Evolutionary conservation across 345 rosid species (phyloP).

Genomic region (Capsella bursapastoris): DNA sequence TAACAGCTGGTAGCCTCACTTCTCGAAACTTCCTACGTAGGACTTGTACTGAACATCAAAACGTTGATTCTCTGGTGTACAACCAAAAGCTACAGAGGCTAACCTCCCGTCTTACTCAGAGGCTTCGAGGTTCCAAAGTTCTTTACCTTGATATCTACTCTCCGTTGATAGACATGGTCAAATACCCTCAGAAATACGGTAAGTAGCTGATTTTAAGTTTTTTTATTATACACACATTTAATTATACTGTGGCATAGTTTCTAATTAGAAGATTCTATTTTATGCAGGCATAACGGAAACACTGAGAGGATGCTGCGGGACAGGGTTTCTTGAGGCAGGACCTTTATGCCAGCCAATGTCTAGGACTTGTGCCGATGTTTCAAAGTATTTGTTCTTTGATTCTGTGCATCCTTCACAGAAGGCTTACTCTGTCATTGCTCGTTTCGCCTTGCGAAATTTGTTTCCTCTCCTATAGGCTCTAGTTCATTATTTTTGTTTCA

Average conservation of each 20-base stretch:
- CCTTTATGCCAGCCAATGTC: conserved; percentile 34
- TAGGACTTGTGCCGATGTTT: conserved; percentile 31
- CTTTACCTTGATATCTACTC: conserved; percentile 43
- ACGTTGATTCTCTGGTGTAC: conserved; percentile 39
- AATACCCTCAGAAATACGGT: conserved; percentile 40
- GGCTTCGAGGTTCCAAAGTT: conserved; percentile 34
- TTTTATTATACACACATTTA: not conserved
- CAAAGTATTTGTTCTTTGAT: conserved; percentile 46
- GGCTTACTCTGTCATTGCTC: conserved; percentile 44
- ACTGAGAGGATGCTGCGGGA: conserved; percentile 48
- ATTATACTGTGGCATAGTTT: not conserved
- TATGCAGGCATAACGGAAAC: conserved; percentile 42
- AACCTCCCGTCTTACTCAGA: conserved; percentile 18
- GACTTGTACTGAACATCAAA: conserved; percentile 30
- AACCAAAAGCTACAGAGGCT: conserved; percentile 39
- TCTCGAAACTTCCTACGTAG: not conserved
- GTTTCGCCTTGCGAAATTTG: not conserved
- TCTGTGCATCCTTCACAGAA: conserved; percentile 43
- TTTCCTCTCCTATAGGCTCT: conserved; percentile 17
- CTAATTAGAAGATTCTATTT: not conserved
- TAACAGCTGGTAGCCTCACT: conserved; percentile 30
- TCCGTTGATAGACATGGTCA: conserved; percentile 42
- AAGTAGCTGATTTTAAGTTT: not conserved
- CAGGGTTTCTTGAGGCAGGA: conserved; percentile 44
- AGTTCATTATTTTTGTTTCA: conserved; percentile 4